Evolutionary conservation across 768 basidiomycete genomes (phyloP), one percentile per base, ranked within the genome.

Genomic region (Naganishia vaughanmartiniae): DNA sequence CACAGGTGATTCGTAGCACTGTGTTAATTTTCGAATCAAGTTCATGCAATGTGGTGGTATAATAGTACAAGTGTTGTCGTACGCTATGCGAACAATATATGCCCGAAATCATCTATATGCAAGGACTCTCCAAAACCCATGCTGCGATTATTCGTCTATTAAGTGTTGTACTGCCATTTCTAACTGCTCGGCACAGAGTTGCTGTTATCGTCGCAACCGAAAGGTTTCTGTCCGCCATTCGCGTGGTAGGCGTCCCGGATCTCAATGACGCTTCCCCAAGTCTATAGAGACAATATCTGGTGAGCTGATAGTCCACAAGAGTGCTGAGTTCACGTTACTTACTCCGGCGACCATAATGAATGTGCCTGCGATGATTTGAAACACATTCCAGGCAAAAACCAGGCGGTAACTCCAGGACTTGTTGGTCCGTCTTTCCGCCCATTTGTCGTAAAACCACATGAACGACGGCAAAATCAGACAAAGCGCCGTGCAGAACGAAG

Each of bases 261-360:
- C 28, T 68, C 67, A 39, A 68, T 54, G 36, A 68, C 45, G 33
- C 54, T 55, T 55, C 67, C 67, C 54, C 55, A 68, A 17, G 67
- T 68, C 67, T 68, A n/a, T 11, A 12, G 21, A 46, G 12, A 65
- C 9, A 1, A 46, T 4, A 12, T 34, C 11, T 11, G n/a, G 24
- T 51, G 46, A 51, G 42, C 42, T 67, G 26, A 24, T n/a, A 10
- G 21, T 30, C 4, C 30, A 24, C 39, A 34, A 30, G n/a, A 31
- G 4, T 19, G 10, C 36, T 24, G 2, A 26, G 26, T 36, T 12
- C 36, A 53, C 17, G 5, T 15, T 57, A 57, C 67, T 56, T 33
- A 68, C 67, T 51, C 74, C 75, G 14, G 66, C 75, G 24, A 74
- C 69, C 48, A 66, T 72, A 54, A 75, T 70, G 56, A 75, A 74